Percentiles rank a stretch among this genome's conserved stretches.
Conservation (phyloP, 352 stramenopile species). For the Pythium plurisporium region DNA sequence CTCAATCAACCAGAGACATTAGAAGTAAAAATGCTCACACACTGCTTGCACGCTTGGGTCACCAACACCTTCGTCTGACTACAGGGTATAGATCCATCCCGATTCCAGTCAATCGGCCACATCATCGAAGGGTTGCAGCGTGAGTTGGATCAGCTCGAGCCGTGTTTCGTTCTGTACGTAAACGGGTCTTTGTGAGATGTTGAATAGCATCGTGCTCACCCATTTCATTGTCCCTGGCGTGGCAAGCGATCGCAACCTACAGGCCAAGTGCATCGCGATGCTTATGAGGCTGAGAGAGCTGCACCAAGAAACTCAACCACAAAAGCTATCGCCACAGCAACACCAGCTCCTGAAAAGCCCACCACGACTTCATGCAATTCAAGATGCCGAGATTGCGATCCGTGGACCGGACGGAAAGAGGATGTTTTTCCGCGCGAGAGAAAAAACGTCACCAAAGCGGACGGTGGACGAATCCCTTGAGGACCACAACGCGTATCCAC, state of each 20-base stretch:
- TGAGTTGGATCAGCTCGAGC: conserved; percentile 8
- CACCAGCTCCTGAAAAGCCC: neutral
- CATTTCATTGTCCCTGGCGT: too few species aligned
- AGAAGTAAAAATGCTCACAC: too few species aligned
- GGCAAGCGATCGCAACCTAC: conserved; percentile 18
- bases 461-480: neutral
- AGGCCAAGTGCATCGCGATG: conserved; percentile 19
- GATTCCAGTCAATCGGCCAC: conserved; percentile 15
- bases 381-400: conserved; percentile 32
- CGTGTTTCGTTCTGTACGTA: conserved; percentile 14
- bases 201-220: too few species aligned
- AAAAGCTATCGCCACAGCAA: neutral
- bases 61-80: neutral
- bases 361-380: neutral
- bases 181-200: neutral
- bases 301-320: conserved; percentile 1
- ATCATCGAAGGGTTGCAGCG: conserved; percentile 1
- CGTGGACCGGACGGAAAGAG: conserved; percentile 30
- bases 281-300: conserved; percentile 11
- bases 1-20: conserved; percentile 14
- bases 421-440: conserved; percentile 35
- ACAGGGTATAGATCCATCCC: conserved; percentile 8
- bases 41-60: too few species aligned
- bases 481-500: neutral
- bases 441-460: neutral